Evolutionary conservation across 1,139 yeast species (phyloP).

Genomic region (Candida albicans): DNA sequence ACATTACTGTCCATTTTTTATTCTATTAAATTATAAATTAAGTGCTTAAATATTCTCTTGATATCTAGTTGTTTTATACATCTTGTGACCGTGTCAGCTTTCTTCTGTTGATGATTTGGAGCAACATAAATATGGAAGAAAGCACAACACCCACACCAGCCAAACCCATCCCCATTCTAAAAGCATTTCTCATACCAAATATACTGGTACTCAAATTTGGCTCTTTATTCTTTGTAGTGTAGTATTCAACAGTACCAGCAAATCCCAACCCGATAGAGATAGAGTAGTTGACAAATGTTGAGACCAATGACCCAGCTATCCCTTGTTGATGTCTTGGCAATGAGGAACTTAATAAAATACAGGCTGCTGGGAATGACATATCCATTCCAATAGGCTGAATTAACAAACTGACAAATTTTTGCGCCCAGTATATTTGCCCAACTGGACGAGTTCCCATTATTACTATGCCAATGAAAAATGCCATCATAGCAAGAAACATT

Average conservation of each 20-base stretch:
- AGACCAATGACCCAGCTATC: slow-evolving; percentile 62
- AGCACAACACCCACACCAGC: slow-evolving; percentile 46
- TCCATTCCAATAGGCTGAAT: slow-evolving; percentile 64
- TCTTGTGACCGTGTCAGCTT: not conserved
- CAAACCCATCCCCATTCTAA: slow-evolving; percentile 52
- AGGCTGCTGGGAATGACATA: slow-evolving; percentile 63
- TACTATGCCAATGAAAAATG: slow-evolving; percentile 41
- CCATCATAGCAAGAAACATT: slow-evolving; percentile 46
- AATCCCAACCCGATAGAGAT: slow-evolving; percentile 64
- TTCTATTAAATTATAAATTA: too few relatives aligned
- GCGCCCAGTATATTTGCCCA: slow-evolving; percentile 54
- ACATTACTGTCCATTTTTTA: too few relatives aligned
- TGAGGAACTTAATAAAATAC: slow-evolving; percentile 49
- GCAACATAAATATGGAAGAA: slow-evolving; percentile 21
- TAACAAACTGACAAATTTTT: slow-evolving; percentile 47
- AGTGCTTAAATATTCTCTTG: too few relatives aligned
- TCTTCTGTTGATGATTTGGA: slow-evolving; percentile 11
- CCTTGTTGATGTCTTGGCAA: slow-evolving; percentile 61
- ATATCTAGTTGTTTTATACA: not conserved
- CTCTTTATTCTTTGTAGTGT: slow-evolving; percentile 31
- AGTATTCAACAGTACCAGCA: slow-evolving; percentile 60
- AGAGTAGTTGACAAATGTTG: slow-evolving; percentile 62
- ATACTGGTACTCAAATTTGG: slow-evolving; percentile 25
- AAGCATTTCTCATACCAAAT: slow-evolving; percentile 44
- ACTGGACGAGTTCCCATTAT: slow-evolving; percentile 47